Conservation (phyloP, 23 red algal species). For the Gracilaria gracilis region DNA sequence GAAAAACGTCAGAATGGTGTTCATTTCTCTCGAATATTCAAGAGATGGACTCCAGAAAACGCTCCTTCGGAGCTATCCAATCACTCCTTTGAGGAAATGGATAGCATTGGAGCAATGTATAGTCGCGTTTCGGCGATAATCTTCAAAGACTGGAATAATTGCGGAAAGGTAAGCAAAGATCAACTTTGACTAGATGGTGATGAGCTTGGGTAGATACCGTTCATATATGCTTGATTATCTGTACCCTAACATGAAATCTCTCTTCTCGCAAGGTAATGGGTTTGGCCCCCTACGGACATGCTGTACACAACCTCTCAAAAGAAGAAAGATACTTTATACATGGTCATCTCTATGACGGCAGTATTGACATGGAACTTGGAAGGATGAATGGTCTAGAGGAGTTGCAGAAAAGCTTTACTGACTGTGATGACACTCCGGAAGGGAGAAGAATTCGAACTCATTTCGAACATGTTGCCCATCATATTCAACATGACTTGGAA, state of each 20-base stretch:
- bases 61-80: conserved; percentile 81
- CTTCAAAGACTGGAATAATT: conserved; percentile 95
- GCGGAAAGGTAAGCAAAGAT: conserved; percentile 79
- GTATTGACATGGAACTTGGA: conserved; percentile 33
- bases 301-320: neutral
- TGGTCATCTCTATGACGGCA: conserved; percentile 67
- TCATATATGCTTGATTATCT: too few species aligned
- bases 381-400: conserved; percentile 38
- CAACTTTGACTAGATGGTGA: neutral
- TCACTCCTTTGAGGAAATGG: conserved; percentile 96
- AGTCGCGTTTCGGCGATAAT: conserved; percentile 81
- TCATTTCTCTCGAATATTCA: conserved; percentile 66
- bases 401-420: conserved; percentile 13
- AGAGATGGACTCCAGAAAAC: conserved; percentile 81
- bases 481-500: conserved; percentile 53
- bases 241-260: neutral
- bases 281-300: conserved; percentile 50
- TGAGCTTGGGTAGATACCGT: neutral
- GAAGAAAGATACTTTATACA: conserved; percentile 32
- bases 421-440: conserved; percentile 8
- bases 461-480: conserved; percentile 52
- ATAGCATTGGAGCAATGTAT: conserved; percentile 88
- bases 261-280: conserved; percentile 62
- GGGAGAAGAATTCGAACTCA: conserved; percentile 10
- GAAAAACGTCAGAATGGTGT: conserved; percentile 25